Conservation (phyloP, 2,329 filamentous ascomycete species). For the Pyricularia grisea region DNA sequence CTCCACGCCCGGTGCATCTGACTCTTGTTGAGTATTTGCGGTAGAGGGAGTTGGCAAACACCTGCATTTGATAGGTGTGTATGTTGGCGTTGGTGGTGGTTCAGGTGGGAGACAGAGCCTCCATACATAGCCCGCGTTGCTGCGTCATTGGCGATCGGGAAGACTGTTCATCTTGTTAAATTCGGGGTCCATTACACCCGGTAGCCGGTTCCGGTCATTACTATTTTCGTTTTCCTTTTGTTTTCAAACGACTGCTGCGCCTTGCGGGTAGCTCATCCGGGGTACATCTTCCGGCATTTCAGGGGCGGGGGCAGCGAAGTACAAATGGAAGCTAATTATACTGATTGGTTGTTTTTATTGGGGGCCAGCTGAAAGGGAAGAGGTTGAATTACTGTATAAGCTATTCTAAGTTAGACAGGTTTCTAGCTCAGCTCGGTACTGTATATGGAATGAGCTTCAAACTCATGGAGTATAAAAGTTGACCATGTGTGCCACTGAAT, state of each 20-base stretch:
- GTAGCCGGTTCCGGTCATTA: not conserved
- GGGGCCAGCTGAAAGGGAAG: not conserved
- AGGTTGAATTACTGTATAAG: not conserved
- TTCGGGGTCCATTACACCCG: not conserved
- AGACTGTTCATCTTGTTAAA: not conserved
- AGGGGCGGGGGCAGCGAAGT: not conserved
- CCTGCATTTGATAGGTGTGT: too few relatives aligned
- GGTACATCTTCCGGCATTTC: not conserved
- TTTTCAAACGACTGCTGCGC: not conserved
- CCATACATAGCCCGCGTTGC: not conserved
- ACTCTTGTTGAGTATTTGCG: too few relatives aligned
- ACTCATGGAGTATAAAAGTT: not conserved
- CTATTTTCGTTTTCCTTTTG: not conserved
- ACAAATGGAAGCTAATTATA: not conserved
- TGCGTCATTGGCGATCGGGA: not conserved
- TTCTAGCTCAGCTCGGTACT: not conserved
- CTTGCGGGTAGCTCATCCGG: not conserved
- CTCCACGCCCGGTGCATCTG: too few relatives aligned
- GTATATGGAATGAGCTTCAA: not conserved
- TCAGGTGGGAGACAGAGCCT: not conserved
- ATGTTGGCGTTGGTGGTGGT: not conserved
- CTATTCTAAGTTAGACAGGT: not conserved
- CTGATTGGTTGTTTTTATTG: not conserved
- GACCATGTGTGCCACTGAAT: not conserved
- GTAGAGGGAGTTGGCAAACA: too few relatives aligned